phyloP scores from a whole-genome alignment of 495 filamentous ascomycete genomes.

The Podospora conica region DNA sequence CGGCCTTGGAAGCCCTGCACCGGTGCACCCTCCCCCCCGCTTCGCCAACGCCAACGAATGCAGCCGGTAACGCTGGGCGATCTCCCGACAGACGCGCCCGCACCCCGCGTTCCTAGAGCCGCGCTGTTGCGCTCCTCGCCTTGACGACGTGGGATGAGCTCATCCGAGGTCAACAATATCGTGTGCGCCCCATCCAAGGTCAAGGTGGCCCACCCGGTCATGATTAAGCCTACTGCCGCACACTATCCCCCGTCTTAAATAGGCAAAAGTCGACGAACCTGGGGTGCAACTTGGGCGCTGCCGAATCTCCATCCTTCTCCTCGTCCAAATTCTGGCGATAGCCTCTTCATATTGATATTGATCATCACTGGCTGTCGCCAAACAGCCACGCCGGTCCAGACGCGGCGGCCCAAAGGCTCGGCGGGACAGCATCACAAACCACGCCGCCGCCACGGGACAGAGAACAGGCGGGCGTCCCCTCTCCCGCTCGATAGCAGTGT shows the following conservation, averaged over 20 bases:
- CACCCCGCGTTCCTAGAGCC: slow-evolving; percentile 1
- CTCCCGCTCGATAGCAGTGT: neutral
- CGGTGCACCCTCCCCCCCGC: neutral
- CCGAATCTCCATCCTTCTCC: slow-evolving; percentile 8
- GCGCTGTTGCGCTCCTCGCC: neutral
- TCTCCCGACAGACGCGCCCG: slow-evolving; percentile 5
- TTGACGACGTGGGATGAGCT: slow-evolving; percentile 8
- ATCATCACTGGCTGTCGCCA: slow-evolving; percentile 1
- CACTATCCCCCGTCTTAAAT: slow-evolving; percentile 19
- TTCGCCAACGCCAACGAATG: neutral
- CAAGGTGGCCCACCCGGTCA: neutral
- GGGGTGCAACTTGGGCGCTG: slow-evolving; percentile 9
- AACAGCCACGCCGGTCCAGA: neutral
- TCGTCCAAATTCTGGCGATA: slow-evolving; percentile 7
- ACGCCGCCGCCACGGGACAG: neutral
- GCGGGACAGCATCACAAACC: neutral
- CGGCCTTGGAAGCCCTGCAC: neutral
- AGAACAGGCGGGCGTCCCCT: neutral
- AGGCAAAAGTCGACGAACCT: slow-evolving; percentile 23
- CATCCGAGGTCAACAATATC: slow-evolving; percentile 17
- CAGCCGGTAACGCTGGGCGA: neutral
- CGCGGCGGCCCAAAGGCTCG: neutral
- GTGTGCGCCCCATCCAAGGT: slow-evolving; percentile 9
- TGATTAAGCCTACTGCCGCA: slow-evolving; percentile 25
- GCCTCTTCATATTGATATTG: slow-evolving; percentile 7